These are phyloP conservation scores for Ogataea trehaloabstinens DNA, from an alignment of 805 yeast species.

Conservation along the genomic window DNA sequence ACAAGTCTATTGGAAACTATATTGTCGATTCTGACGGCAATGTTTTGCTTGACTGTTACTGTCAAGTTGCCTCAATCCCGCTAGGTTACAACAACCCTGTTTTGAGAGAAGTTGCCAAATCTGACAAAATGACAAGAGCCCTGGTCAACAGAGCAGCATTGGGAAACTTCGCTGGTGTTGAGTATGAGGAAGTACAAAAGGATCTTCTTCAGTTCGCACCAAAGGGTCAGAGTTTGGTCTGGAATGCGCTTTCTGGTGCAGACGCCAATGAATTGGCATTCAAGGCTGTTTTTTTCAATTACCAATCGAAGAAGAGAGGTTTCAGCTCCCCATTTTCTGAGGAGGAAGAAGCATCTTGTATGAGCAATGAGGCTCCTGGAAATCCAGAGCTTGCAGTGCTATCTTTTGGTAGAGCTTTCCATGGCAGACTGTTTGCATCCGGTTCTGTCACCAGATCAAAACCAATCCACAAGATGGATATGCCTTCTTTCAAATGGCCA, in stretches of 20 bases:
- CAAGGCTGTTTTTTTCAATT: constrained; percentile 85
- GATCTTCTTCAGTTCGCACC: constrained; percentile 75
- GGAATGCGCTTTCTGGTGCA: constrained; percentile 83
- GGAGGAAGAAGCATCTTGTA: constrained; percentile 70
- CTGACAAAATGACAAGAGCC: constrained; percentile 69
- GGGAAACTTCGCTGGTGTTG: constrained; percentile 76
- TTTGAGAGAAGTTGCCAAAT: constrained; percentile 62
- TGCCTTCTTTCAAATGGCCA: constrained; percentile 97
- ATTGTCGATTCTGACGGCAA: constrained; percentile 81
- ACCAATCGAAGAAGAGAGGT: constrained; percentile 69
- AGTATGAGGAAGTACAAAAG: constrained; percentile 48
- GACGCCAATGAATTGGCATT: constrained; percentile 88
- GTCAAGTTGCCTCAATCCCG: constrained; percentile 83
- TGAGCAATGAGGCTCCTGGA: constrained; percentile 85
- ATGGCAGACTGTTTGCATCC: constrained; percentile 91
- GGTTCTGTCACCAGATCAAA: constrained; percentile 90
- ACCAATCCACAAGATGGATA: constrained; percentile 89
- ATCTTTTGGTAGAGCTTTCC: constrained; percentile 88
- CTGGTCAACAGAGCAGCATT: constrained; percentile 81
- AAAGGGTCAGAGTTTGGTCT: constrained; percentile 67
- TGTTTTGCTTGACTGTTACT: constrained; percentile 67
- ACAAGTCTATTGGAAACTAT: constrained; percentile 75
- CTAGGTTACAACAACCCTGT: constrained; percentile 86
- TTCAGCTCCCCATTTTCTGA: constrained; percentile 53
- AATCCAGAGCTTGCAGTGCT: constrained; percentile 82